Evolutionary conservation across 2,329 filamentous ascomycete genomes (phyloP), one percentile per base, ranked within the genome.

Genomic region (Aspergillus clavatus): DNA sequence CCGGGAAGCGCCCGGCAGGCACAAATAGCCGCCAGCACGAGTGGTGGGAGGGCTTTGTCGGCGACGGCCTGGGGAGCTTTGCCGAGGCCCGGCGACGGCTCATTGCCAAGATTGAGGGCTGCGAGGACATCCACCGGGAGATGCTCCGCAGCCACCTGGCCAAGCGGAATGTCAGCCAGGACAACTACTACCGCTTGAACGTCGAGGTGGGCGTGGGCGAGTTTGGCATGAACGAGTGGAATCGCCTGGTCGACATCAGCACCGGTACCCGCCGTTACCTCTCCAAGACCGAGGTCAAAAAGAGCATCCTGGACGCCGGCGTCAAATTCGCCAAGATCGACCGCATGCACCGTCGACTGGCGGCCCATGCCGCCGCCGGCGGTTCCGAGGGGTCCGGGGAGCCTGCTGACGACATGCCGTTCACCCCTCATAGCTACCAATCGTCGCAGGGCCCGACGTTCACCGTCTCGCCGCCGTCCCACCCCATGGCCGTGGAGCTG

Each of bases 191-290:
- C 66, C 86, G 93, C 6, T 75, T 97, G n/a, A 98, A 98, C 54
- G 93, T 97, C 31, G 90, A 97, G 62, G 84, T 95, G 12, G 93
- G 91, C 1, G 90, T 97, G 3, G 90, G 91, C 42, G 93, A 97
- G 62, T 97, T 96, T 65, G 91, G 87, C 41, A 97, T 98, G 89
- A 98, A 97, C 63, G 93, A 97, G 65, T 98, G 93, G 93, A 81
- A 88, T 58, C 82, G 90, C 3, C 73, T 97, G n/a, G 85, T 87
- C 21, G 91, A 96, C 42, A 97, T 98, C 70, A 95, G 88, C 72
- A 96, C 89, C 11, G 85, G 85, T 62, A 98, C 93, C 0, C 80
- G 87, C 55, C 81, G 85, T 52, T 98, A 97, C 63, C 79, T 98
- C 42, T 73, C 77, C 6, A 84, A 84, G 50, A 75, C 79, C 8